Evolutionary conservation across 1,139 yeast genomes (phyloP).

Genomic region (Hyphopichia wangnamkhiaoensis): DNA sequence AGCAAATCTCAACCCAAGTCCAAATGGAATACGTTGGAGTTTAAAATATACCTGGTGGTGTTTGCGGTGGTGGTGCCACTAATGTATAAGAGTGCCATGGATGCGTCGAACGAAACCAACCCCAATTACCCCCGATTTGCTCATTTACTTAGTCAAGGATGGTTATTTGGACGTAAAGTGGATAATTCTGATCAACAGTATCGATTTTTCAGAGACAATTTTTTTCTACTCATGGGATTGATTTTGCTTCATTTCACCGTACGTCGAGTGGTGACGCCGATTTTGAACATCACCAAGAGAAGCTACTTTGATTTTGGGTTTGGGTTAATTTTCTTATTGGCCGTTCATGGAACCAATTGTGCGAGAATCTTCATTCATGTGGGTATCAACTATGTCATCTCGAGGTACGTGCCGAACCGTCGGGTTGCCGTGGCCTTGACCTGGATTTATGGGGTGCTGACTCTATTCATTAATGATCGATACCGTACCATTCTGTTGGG

Average conservation of each 20-base stretch:
- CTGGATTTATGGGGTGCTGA: conserved; percentile 78
- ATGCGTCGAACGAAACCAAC: conserved; percentile 74
- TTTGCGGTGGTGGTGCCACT: conserved; percentile 74
- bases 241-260: conserved; percentile 53
- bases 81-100: conserved; percentile 80
- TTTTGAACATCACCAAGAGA: conserved; percentile 31
- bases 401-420: conserved; percentile 37
- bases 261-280: conserved; percentile 35
- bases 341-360: conserved; percentile 78
- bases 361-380: conserved; percentile 63
- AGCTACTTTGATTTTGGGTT: conserved; percentile 68
- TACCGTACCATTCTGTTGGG: conserved; percentile 58
- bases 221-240: conserved; percentile 59
- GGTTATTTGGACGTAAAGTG: conserved; percentile 79
- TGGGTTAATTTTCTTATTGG: conserved; percentile 69
- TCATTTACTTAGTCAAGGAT: conserved; percentile 63
- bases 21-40: conserved; percentile 77
- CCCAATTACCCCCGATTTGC: conserved; percentile 71
- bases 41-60: conserved; percentile 60
- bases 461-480: conserved; percentile 76
- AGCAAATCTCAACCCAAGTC: conserved; percentile 50
- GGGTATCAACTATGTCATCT: conserved; percentile 53
- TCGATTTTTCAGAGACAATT: conserved; percentile 79
- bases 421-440: conserved; percentile 38
- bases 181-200: conserved; percentile 93